Base-by-base conservation (phyloP, 2,329 filamentous ascomycete genomes). In the Nemania sp. region DNA sequence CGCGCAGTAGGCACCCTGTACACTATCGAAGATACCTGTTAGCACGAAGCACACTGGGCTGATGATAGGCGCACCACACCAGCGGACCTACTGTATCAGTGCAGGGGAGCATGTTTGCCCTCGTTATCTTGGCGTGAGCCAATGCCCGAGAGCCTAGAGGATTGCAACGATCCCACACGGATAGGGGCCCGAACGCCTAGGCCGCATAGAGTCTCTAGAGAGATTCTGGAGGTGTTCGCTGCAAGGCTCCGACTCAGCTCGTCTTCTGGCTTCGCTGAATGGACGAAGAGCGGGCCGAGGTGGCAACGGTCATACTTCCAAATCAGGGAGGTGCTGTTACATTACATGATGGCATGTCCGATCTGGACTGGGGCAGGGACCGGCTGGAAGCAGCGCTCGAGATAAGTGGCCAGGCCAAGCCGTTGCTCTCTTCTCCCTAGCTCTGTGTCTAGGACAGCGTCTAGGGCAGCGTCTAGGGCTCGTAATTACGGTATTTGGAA, bases 1-100 rank as follows among this genome's bases (percentile, higher is more conserved):
- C 25, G 7, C 7, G 7, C 25, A 29, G 25, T 4, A 29, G 3
- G 25, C 25, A 29, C 25, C 25, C 25, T 29, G 7, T 29, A 29
- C 25, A 29, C 25, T 29, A 29, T 29, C 25, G 7, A 29, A 39
- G 35, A 39, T 12, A 39, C 15, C 35, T 39, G 10, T 4, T 11
- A 11, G 11, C 4, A 39, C 11, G 4, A 3, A 11, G 11, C 4
- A 39, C 11, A 13, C 11, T 39, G 11, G 35, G 35, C 11, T n/a
- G 35, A 39, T 11, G 35, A 39, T 39, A 39, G 20, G 29, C 48
- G 55, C 57, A 60, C 60, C 58, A 47, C 50, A 63, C 45, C 46
- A 58, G 63, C 67, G 68, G 67, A 57, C 54, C 48, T 57, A 48
- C 64, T 66, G 63, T 68, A 62, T 62, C 58, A 64, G 60, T 63